Conservation (phyloP, 352 stramenopile species). For the Phytopythium mirpurense region DNA sequence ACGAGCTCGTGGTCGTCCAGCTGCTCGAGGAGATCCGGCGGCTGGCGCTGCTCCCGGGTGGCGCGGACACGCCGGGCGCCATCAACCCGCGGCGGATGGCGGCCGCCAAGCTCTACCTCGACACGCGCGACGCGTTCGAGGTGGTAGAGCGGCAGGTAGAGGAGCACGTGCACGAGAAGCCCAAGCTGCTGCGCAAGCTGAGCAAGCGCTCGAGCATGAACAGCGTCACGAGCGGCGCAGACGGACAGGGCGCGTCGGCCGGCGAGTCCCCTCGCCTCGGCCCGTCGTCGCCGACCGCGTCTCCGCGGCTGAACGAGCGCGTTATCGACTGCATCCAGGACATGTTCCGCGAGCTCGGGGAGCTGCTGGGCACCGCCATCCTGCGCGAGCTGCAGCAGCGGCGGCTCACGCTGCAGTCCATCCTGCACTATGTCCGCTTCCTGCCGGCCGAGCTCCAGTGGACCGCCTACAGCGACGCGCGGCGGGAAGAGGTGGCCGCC, state of each 20-base stretch:
- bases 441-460: constrained; percentile 56
- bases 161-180: constrained; percentile 26
- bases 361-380: constrained; percentile 35
- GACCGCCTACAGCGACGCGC: constrained; percentile 54
- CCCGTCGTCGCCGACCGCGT: background rate
- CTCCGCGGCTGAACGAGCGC: constrained; percentile 23
- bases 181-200: constrained; percentile 50
- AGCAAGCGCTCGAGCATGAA: constrained; percentile 27
- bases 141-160: constrained; percentile 55
- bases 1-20: constrained; percentile 64
- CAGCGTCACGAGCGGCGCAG: constrained; percentile 18
- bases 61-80: constrained; percentile 10
- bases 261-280: background rate
- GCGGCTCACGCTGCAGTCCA: constrained; percentile 43
- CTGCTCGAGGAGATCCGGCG: constrained; percentile 68
- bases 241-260: background rate
- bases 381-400: constrained; percentile 47
- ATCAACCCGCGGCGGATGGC: constrained; percentile 39
- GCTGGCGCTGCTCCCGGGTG: constrained; percentile 21
- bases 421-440: constrained; percentile 65
- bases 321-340: constrained; percentile 62
- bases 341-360: constrained; percentile 61
- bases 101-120: constrained; percentile 66
- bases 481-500: constrained; percentile 46
- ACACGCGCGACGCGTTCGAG: constrained; percentile 72